Conservation (phyloP, 2,329 filamentous ascomycete species). For the Cladophialophora yegresii region DNA sequence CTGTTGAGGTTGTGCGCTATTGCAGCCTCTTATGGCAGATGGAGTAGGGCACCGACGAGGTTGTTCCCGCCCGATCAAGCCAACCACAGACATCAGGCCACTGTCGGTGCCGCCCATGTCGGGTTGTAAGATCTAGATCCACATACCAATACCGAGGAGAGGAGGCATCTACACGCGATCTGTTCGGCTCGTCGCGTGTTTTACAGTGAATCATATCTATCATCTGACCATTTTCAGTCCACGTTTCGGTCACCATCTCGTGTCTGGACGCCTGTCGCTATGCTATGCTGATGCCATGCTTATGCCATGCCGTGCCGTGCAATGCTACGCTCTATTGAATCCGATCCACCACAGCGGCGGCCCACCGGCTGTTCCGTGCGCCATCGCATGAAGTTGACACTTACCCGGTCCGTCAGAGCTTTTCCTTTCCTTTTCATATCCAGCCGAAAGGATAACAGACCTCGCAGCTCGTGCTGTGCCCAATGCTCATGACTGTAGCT, state of each 20-base stretch:
- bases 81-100: too few species aligned
- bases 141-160: too few species aligned
- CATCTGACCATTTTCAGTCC: not conserved
- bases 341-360: not conserved
- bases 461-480: not conserved
- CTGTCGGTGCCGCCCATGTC: too few species aligned
- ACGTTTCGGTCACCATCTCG: not conserved
- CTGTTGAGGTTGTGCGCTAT: too few species aligned
- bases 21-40: too few species aligned
- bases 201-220: not conserved
- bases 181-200: not conserved
- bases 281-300: constrained; percentile 3
- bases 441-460: not conserved
- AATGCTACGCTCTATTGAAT: not conserved
- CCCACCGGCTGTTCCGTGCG: not conserved
- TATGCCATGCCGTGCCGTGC: not conserved
- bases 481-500: not conserved
- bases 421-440: not conserved
- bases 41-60: too few species aligned
- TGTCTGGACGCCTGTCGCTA: constrained; percentile 5
- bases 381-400: not conserved
- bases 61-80: too few species aligned
- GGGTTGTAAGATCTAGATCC: too few species aligned
- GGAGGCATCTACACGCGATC: not conserved
- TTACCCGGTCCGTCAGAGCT: not conserved